Evolutionary conservation across 2,329 filamentous ascomycete genomes (phyloP).

Genomic region (Monosporascus cannonballus): DNA sequence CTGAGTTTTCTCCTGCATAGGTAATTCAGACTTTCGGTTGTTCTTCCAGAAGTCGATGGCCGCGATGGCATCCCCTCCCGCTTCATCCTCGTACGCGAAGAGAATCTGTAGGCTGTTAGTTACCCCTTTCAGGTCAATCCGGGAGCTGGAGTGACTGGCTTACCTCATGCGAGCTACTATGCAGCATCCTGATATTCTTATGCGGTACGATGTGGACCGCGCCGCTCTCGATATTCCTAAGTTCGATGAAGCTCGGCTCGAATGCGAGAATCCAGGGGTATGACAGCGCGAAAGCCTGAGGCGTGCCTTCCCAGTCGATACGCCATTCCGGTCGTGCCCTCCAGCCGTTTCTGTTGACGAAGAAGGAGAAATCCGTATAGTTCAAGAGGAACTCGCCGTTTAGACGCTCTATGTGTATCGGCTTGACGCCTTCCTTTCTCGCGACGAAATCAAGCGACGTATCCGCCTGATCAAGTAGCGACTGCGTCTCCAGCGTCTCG

Average conservation of each 20-base stretch:
- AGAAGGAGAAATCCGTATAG: slow-evolving; percentile 98
- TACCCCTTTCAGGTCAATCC: slow-evolving; percentile 10
- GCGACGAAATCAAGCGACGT: slow-evolving; percentile 97
- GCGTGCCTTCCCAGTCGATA: slow-evolving; percentile 94
- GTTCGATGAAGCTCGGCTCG: slow-evolving; percentile 95
- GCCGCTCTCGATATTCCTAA: slow-evolving; percentile 89
- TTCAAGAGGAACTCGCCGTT: slow-evolving; percentile 97
- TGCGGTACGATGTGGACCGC: slow-evolving; percentile 94
- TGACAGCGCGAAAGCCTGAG: slow-evolving; percentile 86
- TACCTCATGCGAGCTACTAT: slow-evolving; percentile 95
- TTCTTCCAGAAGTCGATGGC: slow-evolving; percentile 95
- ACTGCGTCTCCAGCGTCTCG: slow-evolving; percentile 96
- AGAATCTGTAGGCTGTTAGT: slow-evolving; percentile 61
- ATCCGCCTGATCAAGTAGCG: slow-evolving; percentile 92
- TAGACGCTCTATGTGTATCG: slow-evolving; percentile 94
- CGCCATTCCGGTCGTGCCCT: slow-evolving; percentile 92
- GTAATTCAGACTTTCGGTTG: slow-evolving; percentile 43
- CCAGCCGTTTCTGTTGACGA: slow-evolving; percentile 98
- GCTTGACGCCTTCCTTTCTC: slow-evolving; percentile 85
- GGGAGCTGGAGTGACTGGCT: slow-evolving; percentile 23
- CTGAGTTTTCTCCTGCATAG: slow-evolving; percentile 12
- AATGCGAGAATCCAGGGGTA: slow-evolving; percentile 97
- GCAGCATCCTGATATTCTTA: slow-evolving; percentile 95
- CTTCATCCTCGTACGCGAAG: slow-evolving; percentile 95
- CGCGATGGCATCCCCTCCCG: slow-evolving; percentile 87